Base-by-base conservation (phyloP, 108 stramenopile genomes). In the Ochromonas danica region DNA sequence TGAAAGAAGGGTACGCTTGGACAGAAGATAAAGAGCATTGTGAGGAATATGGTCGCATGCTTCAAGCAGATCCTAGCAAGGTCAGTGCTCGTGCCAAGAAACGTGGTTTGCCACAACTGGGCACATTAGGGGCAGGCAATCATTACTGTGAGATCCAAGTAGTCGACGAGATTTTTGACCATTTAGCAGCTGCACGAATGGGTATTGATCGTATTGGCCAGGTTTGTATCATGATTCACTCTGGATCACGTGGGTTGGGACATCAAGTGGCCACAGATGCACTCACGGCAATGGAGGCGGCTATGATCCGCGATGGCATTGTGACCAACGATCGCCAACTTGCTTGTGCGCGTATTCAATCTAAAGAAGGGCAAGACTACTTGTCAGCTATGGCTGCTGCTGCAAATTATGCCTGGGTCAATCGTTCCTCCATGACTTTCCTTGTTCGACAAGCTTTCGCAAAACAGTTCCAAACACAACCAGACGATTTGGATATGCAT, bases 201-300 rank as follows among this genome's bases (percentile, higher is more conserved):
- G 93, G 92, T 0, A 86, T 93, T 40, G 88, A 87, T 77, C 28
- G 33, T 40, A 65, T 84, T 30, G 81, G 83, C 28, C 63, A 67
- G 25, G 91, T 94, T 61, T 89, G 88, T 61, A 83, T 94, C 43
- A 92, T 92, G 92, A 92, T 94, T 81, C 93, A 94, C 80, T 89
- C 86, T 36, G 93, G 93, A 0, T 81, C 79, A 38, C 80, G 93
- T 35, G 93, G 93, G 0, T 71, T 94, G 61, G 93, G 93, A 0
- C 93, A 94, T 83, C 93, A 94, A 61, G 92, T 94, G 30, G 93
- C 93, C 14, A 92, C 93, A 0, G 93, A 94, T 77, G 90, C 93
- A 25, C 81, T 94, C 36, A 83, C 82, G 0, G 75, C 77, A 65
- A 94, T 94, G 93, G 93, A 94, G 43, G 84, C 74, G 31, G 92